Evolutionary conservation across 192 early-diverging fungal species (phyloP).

Genomic region (Gamsiella multidivaricata): DNA sequence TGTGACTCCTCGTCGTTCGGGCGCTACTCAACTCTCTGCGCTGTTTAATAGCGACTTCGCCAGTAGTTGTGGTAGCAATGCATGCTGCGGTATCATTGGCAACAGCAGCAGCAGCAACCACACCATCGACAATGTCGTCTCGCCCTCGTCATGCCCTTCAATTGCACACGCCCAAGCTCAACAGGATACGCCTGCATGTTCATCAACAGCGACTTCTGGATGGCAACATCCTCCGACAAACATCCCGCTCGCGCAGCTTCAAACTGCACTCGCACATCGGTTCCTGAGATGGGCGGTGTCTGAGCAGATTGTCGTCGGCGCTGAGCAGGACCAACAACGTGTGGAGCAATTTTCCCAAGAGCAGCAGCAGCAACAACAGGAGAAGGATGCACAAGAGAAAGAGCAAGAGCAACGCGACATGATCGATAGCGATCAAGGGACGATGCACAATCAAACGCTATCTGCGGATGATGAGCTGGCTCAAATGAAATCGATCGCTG

Average conservation of each 20-base stretch:
- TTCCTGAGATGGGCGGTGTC: conserved; percentile 38
- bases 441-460: neutral
- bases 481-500: conserved; percentile 7
- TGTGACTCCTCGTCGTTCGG: neutral
- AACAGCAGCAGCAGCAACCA: neutral
- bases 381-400: neutral
- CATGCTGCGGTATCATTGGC: neutral
- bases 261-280: conserved; percentile 28
- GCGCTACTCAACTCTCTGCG: conserved; percentile 23
- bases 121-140: neutral
- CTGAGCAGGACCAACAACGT: too few species aligned
- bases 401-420: neutral
- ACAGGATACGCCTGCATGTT: too few species aligned
- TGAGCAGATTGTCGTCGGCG: neutral
- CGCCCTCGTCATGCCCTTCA: neutral
- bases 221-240: conserved; percentile 34
- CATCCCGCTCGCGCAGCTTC: conserved; percentile 37
- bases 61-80: neutral
- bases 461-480: too few species aligned
- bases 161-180: neutral
- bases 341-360: neutral
- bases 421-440: conserved; percentile 17
- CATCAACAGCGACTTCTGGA: neutral
- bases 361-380: neutral
- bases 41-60: conserved; percentile 10